These are phyloP conservation scores for Claviceps monticola DNA, from an alignment of 2,329 filamentous ascomycete species.

Conservation along the genomic window DNA sequence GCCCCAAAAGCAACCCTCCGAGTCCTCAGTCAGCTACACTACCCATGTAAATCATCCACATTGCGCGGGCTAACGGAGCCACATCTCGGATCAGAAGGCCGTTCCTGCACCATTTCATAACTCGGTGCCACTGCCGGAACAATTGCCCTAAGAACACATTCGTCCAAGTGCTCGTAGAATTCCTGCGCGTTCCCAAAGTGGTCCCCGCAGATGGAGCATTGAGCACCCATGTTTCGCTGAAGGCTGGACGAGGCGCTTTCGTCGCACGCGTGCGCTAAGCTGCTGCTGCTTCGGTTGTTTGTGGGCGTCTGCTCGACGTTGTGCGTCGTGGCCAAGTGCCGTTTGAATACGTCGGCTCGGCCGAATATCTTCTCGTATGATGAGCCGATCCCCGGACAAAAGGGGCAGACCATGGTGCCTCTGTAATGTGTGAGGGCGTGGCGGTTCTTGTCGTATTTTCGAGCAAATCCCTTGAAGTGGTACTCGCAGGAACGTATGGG, in stretches of 20 bases:
- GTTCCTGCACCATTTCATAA: neutral
- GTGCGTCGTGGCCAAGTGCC: constrained; percentile 85
- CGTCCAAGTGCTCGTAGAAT: constrained; percentile 89
- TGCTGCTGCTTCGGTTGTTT: constrained; percentile 44
- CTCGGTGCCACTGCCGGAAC: constrained; percentile 22
- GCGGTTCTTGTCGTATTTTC: constrained; percentile 96
- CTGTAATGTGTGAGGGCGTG: constrained; percentile 96
- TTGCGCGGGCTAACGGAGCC: constrained; percentile 3
- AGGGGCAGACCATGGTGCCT: constrained; percentile 94
- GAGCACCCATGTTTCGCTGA: constrained; percentile 40
- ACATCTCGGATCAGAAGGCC: neutral
- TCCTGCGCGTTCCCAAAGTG: constrained; percentile 77
- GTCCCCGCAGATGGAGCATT: constrained; percentile 79
- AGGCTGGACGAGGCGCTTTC: neutral
- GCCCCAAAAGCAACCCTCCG: no score
- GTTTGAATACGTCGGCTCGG: constrained; percentile 91
- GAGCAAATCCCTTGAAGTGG: constrained; percentile 82
- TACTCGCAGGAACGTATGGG: constrained; percentile 90
- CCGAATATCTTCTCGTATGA: constrained; percentile 92
- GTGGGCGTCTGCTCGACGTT: constrained; percentile 88
- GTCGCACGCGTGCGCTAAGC: constrained; percentile 6
- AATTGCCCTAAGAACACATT: constrained; percentile 46
- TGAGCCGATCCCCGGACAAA: constrained; percentile 80
- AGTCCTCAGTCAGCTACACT: no score
- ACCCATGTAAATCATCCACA: neutral